Evolutionary conservation across 441 rosid species (phyloP), one percentile per base, ranked within the genome.

Genomic region (Aquilaria agallochum): DNA sequence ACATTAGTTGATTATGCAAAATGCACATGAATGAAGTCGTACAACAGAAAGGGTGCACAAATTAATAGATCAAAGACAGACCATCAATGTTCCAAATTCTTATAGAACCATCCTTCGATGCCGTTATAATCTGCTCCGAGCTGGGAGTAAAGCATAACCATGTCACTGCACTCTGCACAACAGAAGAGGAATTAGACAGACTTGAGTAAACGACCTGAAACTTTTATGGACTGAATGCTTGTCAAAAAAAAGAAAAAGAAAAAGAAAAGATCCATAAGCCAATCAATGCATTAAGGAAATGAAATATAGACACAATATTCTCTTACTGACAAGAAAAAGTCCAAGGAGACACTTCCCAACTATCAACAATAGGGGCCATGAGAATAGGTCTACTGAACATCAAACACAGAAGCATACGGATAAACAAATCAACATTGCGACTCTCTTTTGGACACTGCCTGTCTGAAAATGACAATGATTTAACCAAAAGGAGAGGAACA

Each of bases 21-120:
- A 36, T 36, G 42, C 42, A 36, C 42, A 36, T 36, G 30, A 54
- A 57, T 12, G 40, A 56, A 58, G 40, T 36, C 15, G 34, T 49
- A 50, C 1, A 31, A 9, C 7, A n/a, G 9, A 27, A 53, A 7
- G 12, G 3, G 4, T 36, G 42, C 5, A 7, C 42, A 36, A 36
- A 0, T 20, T 36, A 36, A 7, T 36, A 36, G 31, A 53, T 53
- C 11, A 7, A 53, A 60, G 12, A 54, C 93, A 49, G 74, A 95
- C 99, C 98, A 63, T 92, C 89, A 67, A 95, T 92, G 74, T 95
- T 95, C 99, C 99, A 95, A 67, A 83, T 73, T 80, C 95, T 80
- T 14, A 95, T 80, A 1, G 99, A 58, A 53, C 96, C 96, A 72
- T 95, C 99, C 83, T 95, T 95, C 33, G 98, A 95, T 61, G 96